Base-by-base conservation (phyloP, 148 eudicot species). In the Spergularia marina region DNA sequence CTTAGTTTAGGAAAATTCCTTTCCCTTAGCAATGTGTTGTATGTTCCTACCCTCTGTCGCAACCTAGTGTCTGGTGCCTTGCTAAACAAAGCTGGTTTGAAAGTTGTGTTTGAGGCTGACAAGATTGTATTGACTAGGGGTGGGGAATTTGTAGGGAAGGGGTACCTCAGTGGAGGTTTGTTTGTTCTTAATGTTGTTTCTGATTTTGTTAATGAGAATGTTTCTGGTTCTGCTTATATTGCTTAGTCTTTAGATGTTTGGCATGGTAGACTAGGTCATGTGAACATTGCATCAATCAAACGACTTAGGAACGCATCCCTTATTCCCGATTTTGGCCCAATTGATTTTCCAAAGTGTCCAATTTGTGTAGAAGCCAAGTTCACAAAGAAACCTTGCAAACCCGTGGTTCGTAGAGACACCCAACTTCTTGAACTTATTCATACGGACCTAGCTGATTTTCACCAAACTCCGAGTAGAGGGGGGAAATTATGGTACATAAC, bases 151-250 rank as follows among this genome's bases (percentile, higher is more conserved):
- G 25, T 23, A 23, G 25, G 25, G 25, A 23, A 23, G 25, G 25
- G 25, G 25, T 23, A 23, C 25, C 25, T 23, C 25, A 23, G 1
- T 23, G 25, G 25, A 23, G 25, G 25, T 23, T 23, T 23, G 25
- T 23, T 23, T 23, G 25, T 23, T 9, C 49, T 44, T 6, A 44
- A 16, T 58, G 62, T 17, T 14, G 10, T 7, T 7, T 16, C 21
- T 58, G 20, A 58, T 2, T 25, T 14, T 7, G 13, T 39, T 39
- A 65, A 65, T 65, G 10, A 39, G 15, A 36, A 1, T 39, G 17
- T 36, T 65, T 15, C 49, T 65, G 41, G 14, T 65, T 65, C 71
- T 21, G 56, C 49, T 68, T 68, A 69, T 69, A 66, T 66, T 41
- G 53, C 53, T 41, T 54, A 66, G 70, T 66, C 53, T 66, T n/a